phyloP scores from a whole-genome alignment of 192 early-diverging fungal species.

The Entophlyctis luteolus region DNA sequence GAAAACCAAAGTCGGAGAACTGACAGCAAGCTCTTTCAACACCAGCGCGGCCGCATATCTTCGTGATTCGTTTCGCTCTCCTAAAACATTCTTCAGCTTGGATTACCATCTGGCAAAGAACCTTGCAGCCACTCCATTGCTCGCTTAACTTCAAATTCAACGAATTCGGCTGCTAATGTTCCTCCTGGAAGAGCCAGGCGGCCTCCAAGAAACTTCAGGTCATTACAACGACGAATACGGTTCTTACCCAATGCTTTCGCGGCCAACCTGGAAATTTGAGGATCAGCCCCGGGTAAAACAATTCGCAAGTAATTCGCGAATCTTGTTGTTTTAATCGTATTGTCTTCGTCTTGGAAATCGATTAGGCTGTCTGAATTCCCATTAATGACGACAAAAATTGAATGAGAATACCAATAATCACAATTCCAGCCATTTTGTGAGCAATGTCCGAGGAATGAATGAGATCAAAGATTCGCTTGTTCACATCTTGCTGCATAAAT shows the following conservation, averaged over 20 bases:
- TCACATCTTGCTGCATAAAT: slow-evolving; percentile 72
- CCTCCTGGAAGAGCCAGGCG: slow-evolving; percentile 59
- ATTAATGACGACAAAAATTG: not conserved
- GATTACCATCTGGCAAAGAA: slow-evolving; percentile 25
- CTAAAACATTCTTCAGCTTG: slow-evolving; percentile 26
- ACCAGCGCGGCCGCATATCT: slow-evolving; percentile 80
- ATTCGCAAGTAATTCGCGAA: slow-evolving; percentile 78
- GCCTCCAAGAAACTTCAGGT: slow-evolving; percentile 41
- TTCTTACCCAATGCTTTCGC: slow-evolving; percentile 64
- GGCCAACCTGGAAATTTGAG: slow-evolving; percentile 68
- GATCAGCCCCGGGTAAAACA: slow-evolving; percentile 70
- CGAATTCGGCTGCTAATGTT: slow-evolving; percentile 75
- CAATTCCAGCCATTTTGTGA: slow-evolving; percentile 77
- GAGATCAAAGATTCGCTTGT: slow-evolving; percentile 74
- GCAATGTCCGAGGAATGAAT: slow-evolving; percentile 69
- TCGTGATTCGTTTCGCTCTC: slow-evolving; percentile 72
- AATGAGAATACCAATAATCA: slow-evolving; percentile 66
- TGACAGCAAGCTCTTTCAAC: slow-evolving; percentile 65
- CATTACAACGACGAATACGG: not conserved
- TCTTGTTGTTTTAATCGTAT: slow-evolving; percentile 69
- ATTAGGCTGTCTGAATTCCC: slow-evolving; percentile 69
- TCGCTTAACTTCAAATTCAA: slow-evolving; percentile 78
- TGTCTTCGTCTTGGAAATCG: slow-evolving; percentile 75
- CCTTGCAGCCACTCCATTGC: slow-evolving; percentile 83
- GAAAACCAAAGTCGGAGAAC: slow-evolving; percentile 79